Base-by-base conservation (phyloP, 1,284 basidiomycete species). In the Austroboletus niveus region DNA sequence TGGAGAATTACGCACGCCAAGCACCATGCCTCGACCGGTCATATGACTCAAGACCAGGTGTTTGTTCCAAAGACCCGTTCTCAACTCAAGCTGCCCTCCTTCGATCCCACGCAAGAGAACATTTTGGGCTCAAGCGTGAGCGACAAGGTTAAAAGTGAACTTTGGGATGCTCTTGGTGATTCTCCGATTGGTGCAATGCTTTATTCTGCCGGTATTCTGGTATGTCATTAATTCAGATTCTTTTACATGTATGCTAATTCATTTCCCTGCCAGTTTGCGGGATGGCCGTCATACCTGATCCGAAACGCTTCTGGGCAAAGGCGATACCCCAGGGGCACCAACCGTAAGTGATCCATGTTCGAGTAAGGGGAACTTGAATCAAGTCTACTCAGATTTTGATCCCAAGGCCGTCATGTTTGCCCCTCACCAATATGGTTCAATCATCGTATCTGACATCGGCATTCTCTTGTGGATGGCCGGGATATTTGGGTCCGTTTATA, bases 1-100 rank as follows among this genome's bases (percentile, higher is more conserved):
- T 99, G 97, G 97, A 83, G 94, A 57, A 95, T 99, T 70, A 92
- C 89, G 5, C 96, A 99, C 71, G 94, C 85, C 35, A 94, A 94
- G 70, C 96, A 99, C 73, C 96, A 99, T 73, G 97, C 97, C 34
- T 88, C 90, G 8, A 98, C 95, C 14, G 92, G 83, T 35, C 95
- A 98, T 74, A 82, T 98, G 79, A 94, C 90, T 47, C 87, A 96
- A 60, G 96, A 99, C 65, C 94, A 99, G 70, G 97, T 98, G 57
- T 98, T 93, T 63, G 94, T 99, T 6, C 97, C 97, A 50, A 78
- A 83, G 57, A 97, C 96, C 30, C 89, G 94, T 39, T 84, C 85
- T 12, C 78, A 94, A 54, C 68, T 81, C 22, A 80, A 83, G 27
- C 71, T 92, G 32, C 83, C 84, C 36, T 63, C 80, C 29, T 74